Conservation (phyloP, 2,329 filamentous ascomycete genomes). For the Acarospora socialis region DNA sequence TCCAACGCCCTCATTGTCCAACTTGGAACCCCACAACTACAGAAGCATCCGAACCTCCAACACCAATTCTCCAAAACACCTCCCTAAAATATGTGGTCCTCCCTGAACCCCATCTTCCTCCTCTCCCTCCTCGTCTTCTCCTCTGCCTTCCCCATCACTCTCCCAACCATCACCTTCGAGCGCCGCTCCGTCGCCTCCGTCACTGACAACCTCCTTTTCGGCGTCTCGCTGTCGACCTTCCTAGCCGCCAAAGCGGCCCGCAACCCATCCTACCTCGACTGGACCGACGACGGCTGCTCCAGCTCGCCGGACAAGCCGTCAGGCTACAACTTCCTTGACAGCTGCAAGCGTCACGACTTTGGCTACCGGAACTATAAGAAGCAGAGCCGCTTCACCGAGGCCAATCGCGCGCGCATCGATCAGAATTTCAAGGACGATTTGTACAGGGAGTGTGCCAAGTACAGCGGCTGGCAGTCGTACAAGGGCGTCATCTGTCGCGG, state of each 20-base stretch:
- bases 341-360: conserved; percentile 43
- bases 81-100: conserved; percentile 30
- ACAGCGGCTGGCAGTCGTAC: conserved; percentile 10
- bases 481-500: conserved; percentile 14
- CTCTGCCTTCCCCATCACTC: conserved; percentile 27
- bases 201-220: conserved; percentile 38
- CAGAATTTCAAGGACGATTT: conserved; percentile 33
- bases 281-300: conserved; percentile 25
- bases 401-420: conserved; percentile 33
- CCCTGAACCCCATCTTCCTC: conserved; percentile 29
- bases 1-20: too few relatives aligned
- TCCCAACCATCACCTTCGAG: too few relatives aligned
- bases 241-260: conserved; percentile 25
- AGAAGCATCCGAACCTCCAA: too few relatives aligned
- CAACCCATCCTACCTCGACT: conserved; percentile 26
- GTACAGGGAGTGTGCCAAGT: conserved; percentile 19
- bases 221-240: conserved; percentile 29
- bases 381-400: conserved; percentile 34
- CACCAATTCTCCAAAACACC: too few relatives aligned
- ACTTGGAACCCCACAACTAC: too few relatives aligned
- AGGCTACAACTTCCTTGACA: conserved; percentile 23
- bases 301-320: conserved; percentile 20
- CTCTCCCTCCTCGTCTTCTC: conserved; percentile 19
- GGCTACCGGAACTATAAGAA: conserved; percentile 40
- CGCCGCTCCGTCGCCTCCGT: too few relatives aligned